phyloP scores from a whole-genome alignment of 495 filamentous ascomycete species.

The Aspergillus steynii region DNA sequence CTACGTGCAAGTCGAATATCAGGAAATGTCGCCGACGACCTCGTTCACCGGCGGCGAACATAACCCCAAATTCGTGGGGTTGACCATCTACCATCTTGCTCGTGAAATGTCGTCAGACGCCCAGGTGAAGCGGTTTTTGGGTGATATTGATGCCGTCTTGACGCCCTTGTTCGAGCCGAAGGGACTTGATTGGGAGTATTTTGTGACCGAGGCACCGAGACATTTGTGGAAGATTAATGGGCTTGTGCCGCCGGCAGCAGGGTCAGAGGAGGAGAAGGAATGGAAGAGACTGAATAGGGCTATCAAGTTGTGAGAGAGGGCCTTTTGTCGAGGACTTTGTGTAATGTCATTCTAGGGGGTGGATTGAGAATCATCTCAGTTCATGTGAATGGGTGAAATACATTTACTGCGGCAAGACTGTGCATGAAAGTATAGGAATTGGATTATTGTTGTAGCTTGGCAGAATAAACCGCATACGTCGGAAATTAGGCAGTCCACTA shows the following conservation, averaged over 20 bases:
- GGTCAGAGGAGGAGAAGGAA: conserved; percentile 15
- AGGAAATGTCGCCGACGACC: neutral
- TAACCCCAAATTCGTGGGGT: conserved; percentile 8
- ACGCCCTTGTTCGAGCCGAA: conserved; percentile 13
- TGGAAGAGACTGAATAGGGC: conserved; percentile 12
- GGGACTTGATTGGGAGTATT: conserved; percentile 21
- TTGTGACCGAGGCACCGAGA: conserved; percentile 13
- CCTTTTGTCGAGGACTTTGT: no score
- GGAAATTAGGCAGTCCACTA: no score
- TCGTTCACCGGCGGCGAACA: conserved; percentile 10
- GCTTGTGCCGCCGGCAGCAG: conserved; percentile 13
- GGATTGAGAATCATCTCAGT: no score
- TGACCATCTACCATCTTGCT: conserved; percentile 18
- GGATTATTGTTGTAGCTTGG: no score
- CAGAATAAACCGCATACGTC: no score
- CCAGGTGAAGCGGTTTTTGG: conserved; percentile 10
- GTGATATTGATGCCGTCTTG: conserved; percentile 8
- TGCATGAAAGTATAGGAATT: no score
- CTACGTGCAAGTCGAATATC: conserved; percentile 21
- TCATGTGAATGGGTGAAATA: no score
- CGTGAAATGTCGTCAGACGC: conserved; percentile 10
- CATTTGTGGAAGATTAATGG: conserved; percentile 25
- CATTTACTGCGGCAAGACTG: no score
- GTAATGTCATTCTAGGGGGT: no score
- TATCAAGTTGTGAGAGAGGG: neutral